Evolutionary conservation across 495 filamentous ascomycete genomes (phyloP), one percentile per base, ranked within the genome.

Genomic region (Podospora pseudocomata): DNA sequence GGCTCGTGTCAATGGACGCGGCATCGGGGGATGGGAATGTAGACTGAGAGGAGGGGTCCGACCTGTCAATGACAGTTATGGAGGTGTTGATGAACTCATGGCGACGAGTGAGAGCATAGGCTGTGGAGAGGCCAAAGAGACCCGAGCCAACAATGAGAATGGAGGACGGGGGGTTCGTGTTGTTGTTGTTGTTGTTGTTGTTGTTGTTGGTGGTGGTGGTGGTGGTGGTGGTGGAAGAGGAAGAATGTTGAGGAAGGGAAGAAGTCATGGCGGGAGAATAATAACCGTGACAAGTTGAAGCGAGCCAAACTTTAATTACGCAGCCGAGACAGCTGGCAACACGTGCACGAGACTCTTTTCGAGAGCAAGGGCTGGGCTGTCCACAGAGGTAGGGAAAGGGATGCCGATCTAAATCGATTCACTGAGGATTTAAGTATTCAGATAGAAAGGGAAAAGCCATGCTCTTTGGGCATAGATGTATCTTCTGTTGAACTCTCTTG

Each of bases 71-170:
- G 64, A 95, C 68, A 13, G 88, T 92, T 68, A 94, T 87, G 67
- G 79, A 68, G 26, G 83, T 86, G 13, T 70, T 63, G 34, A 83
- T 77, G 76, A 89, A 90, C 62, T 78, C 75, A 63, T 85, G 80
- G 18, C 85, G 85, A 23, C 77, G 75, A 27, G 84, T 71, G 54
- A 95, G 85, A 20, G 90, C 79, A 23, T 86, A 82, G 53, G 91
- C 88, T 13, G 91, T 92, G 39, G 87, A 88, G 60, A 87, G 84
- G 72, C 91, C 91, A 69, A 93, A 93, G 68, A 92, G 88, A 60
- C 91, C 91, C 60, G 89, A 87, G 69, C 91, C 91, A 13, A 93
- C 79, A 67, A 94, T 92, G 63, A 94, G 80, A 68, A 94, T 88
- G 34, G 85, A 87, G 9, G 77, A 73, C 39, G 82, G 83, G 23